Evolutionary conservation across 441 rosid genomes (phyloP).

Genomic region (Dalechampia spathulata): DNA sequence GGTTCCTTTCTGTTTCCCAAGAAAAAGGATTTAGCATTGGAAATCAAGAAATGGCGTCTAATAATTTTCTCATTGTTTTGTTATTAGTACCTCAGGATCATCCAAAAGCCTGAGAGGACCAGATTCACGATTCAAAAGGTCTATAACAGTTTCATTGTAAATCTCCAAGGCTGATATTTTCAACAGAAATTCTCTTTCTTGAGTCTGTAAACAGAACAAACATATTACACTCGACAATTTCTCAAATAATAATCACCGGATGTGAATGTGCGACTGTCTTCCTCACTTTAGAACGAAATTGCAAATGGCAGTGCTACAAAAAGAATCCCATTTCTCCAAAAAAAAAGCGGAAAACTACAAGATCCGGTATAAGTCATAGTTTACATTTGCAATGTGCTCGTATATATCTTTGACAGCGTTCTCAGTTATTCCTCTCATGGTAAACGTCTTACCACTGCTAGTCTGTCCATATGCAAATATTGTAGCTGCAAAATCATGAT

Average conservation of each 20-base stretch:
- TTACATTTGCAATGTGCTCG: slow-evolving; percentile 62
- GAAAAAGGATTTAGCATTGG: neutral
- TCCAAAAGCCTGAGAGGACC: slow-evolving; percentile 83
- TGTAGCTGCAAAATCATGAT: slow-evolving; percentile 47
- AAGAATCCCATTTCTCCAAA: no score
- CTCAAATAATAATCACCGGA: neutral
- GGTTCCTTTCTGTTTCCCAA: slow-evolving; percentile 65
- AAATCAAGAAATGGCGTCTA: neutral
- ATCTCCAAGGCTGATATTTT: slow-evolving; percentile 90
- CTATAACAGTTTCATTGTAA: slow-evolving; percentile 79
- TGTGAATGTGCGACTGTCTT: neutral
- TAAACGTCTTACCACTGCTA: slow-evolving; percentile 87
- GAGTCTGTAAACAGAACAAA: slow-evolving; percentile 39
- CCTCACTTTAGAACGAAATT: neutral
- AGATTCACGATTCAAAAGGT: slow-evolving; percentile 73
- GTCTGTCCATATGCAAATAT: slow-evolving; percentile 96
- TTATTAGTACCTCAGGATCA: slow-evolving; percentile 77
- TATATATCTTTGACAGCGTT: slow-evolving; percentile 66
- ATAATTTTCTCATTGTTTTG: neutral
- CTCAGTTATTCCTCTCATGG: slow-evolving; percentile 84
- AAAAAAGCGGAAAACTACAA: neutral
- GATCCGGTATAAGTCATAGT: slow-evolving; percentile 5
- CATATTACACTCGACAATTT: neutral
- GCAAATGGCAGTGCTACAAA: no score
- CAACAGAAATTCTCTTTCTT: slow-evolving; percentile 63